phyloP scores from a whole-genome alignment of 1,284 basidiomycete genomes.

The Xerocomus tenax region DNA sequence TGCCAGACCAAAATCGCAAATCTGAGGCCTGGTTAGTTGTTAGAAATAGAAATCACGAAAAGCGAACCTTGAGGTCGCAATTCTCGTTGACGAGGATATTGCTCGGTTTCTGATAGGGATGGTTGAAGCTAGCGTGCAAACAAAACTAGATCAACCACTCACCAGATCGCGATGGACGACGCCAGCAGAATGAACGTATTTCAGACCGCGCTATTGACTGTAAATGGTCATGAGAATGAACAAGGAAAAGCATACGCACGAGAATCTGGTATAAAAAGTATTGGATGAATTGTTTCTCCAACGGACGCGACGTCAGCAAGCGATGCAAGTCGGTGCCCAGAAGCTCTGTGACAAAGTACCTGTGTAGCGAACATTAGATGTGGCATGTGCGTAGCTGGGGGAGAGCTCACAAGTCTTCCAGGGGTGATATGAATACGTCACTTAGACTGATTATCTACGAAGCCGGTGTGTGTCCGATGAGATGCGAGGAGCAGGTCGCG shows the following conservation, averaged over 20 bases:
- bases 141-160: conserved; percentile 21
- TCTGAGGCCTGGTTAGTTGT: conserved; percentile 41
- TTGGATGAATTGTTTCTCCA: conserved; percentile 99
- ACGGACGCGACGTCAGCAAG: conserved; percentile 87
- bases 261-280: conserved; percentile 99
- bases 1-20: conserved; percentile 97
- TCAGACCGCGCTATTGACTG: conserved; percentile 73
- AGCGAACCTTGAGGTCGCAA: conserved; percentile 81
- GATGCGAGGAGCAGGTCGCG: not conserved
- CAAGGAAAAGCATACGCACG: conserved; percentile 38
- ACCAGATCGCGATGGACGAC: conserved; percentile 96
- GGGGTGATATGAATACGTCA: conserved; percentile 98
- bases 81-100: conserved; percentile 99
- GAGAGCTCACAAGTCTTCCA: conserved; percentile 81
- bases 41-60: conserved; percentile 5
- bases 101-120: conserved; percentile 74
- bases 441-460: conserved; percentile 91
- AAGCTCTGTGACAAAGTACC: conserved; percentile 99
- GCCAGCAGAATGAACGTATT: conserved; percentile 99
- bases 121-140: not conserved
- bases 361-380: conserved; percentile 27
- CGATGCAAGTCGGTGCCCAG: conserved; percentile 97
- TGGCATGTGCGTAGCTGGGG: not conserved
- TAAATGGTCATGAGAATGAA: conserved; percentile 6
- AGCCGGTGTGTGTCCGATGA: conserved; percentile 6